Evolutionary conservation across 108 stramenopile species (phyloP), one percentile per base, ranked within the genome.

Genomic region (Discostella pseudostelligera): DNA sequence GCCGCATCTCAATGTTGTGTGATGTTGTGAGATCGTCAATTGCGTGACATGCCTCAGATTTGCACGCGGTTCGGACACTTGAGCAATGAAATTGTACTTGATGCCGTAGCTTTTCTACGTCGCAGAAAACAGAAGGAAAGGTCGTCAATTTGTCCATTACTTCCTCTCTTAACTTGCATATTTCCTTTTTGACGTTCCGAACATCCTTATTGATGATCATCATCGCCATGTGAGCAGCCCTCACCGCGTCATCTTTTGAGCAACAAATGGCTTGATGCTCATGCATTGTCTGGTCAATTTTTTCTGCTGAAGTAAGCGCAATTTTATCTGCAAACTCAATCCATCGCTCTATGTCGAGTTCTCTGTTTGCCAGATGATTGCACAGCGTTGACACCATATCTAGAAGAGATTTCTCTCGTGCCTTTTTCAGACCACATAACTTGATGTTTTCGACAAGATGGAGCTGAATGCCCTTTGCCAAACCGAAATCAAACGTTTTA

Each of bases 331-430:
- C 51, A 67, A 66, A 74, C 45, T 66, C 45, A 12, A 47, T 25
- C 65, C 73, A 67, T 46, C 19, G 42, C 2, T 35, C 13, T 13
- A 73, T 53, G 35, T 65, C 64, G 13, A 21, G 28, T 21, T 73
- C 72, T 22, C 59, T 55, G 24, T 56, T 56, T 22, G 59, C 40
- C 7, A 76, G 20, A 51, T 68, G 66, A 20, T 62, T 68, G 36
- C 67, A 76, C 0, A 76, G 74, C 8, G 66, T 63, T n/a, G 24
- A n/a, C 5, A 76, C 51, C 67, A 76, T 68, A 11, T 59, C 62
- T 4, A 50, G 28, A 4, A 76, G 39, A 1, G 65, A 63, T 28
- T 67, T 67, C 32, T 76, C 74, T 50, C 74, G 46, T 13, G 45
- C 62, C 47, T 36, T 49, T 40, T 56, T 68, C 0, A 68, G 11